These are phyloP conservation scores for Fimicolochytrium jonesii DNA, from an alignment of 192 early-diverging fungal genomes.

Conservation along the genomic window DNA sequence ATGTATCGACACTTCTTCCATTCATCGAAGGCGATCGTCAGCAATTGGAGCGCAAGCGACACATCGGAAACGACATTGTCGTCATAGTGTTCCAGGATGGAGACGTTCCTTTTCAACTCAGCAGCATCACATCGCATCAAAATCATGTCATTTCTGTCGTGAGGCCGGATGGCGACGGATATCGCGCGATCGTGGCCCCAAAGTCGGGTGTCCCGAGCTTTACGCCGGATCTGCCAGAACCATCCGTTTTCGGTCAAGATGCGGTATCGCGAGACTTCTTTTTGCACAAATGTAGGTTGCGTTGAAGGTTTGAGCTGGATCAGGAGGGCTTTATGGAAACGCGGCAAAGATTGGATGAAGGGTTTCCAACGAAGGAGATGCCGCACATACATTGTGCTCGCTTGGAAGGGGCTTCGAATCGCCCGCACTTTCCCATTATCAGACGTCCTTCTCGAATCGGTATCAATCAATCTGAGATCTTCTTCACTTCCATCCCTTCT, in stretches of 20 bases:
- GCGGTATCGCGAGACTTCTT: constrained; percentile 61
- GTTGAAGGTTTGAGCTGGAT: not conserved
- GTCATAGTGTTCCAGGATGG: constrained; percentile 51
- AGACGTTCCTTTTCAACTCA: constrained; percentile 44
- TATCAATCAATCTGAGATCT: no score
- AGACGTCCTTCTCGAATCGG: not conserved
- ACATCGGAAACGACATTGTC: constrained; percentile 74
- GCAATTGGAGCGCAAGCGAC: constrained; percentile 67
- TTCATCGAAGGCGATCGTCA: constrained; percentile 62
- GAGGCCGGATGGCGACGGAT: constrained; percentile 43
- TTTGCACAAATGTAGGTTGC: constrained; percentile 52
- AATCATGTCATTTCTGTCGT: constrained; percentile 57
- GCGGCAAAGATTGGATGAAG: no score
- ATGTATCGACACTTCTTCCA: constrained; percentile 71
- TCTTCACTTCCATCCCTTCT: no score
- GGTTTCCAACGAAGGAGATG: no score
- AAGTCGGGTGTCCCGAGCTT: constrained; percentile 62
- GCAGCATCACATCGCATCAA: constrained; percentile 48
- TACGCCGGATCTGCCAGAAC: constrained; percentile 56
- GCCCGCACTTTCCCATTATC: not conserved
- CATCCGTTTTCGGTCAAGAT: constrained; percentile 48
- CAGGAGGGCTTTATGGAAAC: no score
- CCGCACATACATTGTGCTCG: no score
- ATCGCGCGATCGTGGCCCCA: constrained; percentile 40
- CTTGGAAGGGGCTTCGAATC: no score